Conservation (phyloP, 768 basidiomycete genomes). For the Trametes cingulata region DNA sequence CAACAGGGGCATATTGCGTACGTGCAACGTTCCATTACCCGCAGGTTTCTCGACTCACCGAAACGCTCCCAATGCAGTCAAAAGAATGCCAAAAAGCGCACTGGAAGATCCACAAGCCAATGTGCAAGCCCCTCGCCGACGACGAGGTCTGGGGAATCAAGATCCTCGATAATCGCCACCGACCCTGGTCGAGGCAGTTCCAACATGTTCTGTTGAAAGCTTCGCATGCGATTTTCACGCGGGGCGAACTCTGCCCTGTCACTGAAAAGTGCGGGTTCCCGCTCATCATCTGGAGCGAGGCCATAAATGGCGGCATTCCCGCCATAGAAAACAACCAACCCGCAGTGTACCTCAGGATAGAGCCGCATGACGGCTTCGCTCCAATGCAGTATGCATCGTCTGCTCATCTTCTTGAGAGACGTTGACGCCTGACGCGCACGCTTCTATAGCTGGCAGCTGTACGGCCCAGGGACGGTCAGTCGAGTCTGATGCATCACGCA, state of each 20-base stretch:
- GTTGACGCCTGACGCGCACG: no score
- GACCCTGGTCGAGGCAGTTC: constrained; percentile 16
- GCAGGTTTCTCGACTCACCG: no score
- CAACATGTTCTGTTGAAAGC: constrained; percentile 23
- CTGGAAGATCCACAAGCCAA: constrained; percentile 29
- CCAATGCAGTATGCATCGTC: constrained; percentile 18
- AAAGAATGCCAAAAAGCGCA: constrained; percentile 25
- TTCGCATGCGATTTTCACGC: constrained; percentile 21
- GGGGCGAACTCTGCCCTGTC: constrained; percentile 25
- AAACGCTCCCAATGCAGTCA: no score
- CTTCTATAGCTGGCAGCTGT: constrained; percentile 13
- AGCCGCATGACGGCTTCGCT: constrained; percentile 21
- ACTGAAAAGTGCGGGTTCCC: constrained; percentile 22
- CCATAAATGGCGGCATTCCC: constrained; percentile 9
- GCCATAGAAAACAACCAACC: constrained; percentile 20
- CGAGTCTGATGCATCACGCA: background rate
- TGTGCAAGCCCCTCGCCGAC: constrained; percentile 19
- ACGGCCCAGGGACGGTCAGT: constrained; percentile 12
- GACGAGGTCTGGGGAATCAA: constrained; percentile 29
- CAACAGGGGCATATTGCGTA: constrained; percentile 16
- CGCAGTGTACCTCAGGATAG: constrained; percentile 28
- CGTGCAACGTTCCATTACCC: background rate
- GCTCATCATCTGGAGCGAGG: constrained; percentile 22
- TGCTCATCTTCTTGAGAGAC: background rate
- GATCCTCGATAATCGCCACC: constrained; percentile 18